These are phyloP conservation scores for Prunus davidiana DNA, from an alignment of 306 rosid genomes.

Conservation along the genomic window DNA sequence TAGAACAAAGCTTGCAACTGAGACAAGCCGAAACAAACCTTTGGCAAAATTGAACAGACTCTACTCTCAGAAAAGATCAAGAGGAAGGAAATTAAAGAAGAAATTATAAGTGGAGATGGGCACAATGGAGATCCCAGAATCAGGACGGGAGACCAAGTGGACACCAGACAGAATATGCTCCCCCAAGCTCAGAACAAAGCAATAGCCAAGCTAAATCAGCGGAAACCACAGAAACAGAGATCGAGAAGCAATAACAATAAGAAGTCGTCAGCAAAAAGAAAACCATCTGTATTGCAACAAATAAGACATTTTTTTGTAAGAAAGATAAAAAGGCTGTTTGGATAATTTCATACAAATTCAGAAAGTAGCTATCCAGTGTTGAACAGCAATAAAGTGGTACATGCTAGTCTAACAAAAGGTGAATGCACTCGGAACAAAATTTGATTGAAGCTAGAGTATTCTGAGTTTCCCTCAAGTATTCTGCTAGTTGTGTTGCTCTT, in stretches of 20 bases:
- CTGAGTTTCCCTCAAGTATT: constrained; percentile 16
- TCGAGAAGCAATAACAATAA: constrained; percentile 14
- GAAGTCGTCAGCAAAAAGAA: constrained; percentile 7
- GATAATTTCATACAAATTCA: constrained; percentile 17
- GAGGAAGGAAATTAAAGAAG: constrained; percentile 16
- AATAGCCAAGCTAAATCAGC: constrained; percentile 13
- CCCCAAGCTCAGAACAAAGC: constrained; percentile 18
- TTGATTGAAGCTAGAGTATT: constrained; percentile 15
- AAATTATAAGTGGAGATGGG: constrained; percentile 6
- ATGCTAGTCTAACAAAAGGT: constrained; percentile 21
- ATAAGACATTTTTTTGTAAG: constrained; percentile 23
- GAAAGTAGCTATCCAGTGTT: constrained; percentile 18
- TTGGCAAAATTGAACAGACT: constrained; percentile 37
- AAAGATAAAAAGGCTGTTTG: constrained; percentile 19
- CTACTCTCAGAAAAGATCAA: constrained; percentile 12
- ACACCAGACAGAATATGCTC: constrained; percentile 12
- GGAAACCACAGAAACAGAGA: constrained; percentile 28
- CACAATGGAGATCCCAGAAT: constrained; percentile 11
- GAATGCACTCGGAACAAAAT: constrained; percentile 20
- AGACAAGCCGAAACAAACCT: constrained; percentile 31
- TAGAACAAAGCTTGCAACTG: constrained; percentile 43
- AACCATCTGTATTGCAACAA: constrained; percentile 25
- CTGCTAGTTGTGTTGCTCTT: background rate
- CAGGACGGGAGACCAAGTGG: constrained; percentile 4
- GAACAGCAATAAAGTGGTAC: constrained; percentile 5